A percentile compares a stretch with the other conserved stretches of the same genome.
Conservation (phyloP, 306 rosid species). For the Mimosa bimucronata region DNA sequence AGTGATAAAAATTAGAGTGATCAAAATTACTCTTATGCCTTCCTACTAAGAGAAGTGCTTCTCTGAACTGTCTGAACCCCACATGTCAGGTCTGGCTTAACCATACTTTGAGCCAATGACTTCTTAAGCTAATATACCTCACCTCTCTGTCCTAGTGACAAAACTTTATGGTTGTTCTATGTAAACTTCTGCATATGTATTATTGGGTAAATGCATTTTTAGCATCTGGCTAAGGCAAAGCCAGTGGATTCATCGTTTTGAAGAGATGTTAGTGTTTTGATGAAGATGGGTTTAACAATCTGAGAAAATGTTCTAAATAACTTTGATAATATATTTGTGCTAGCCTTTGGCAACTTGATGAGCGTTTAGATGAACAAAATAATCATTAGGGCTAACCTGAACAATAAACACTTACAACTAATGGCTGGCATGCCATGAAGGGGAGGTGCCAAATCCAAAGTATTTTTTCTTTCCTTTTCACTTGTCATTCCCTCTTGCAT, state of each 20-base stretch:
- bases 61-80: background rate
- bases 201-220: background rate
- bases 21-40: background rate
- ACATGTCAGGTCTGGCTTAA: background rate
- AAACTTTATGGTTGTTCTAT: background rate
- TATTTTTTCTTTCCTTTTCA: background rate
- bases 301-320: background rate
- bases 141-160: background rate
- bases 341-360: background rate
- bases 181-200: background rate
- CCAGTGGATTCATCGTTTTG: background rate
- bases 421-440: background rate
- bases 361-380: background rate
- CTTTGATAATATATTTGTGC: background rate
- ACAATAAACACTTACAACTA: background rate
- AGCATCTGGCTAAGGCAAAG: background rate
- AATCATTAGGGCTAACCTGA: background rate
- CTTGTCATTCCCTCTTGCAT: background rate
- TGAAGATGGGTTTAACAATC: background rate
- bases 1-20: background rate
- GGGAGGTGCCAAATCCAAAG: background rate
- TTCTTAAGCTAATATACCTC: background rate
- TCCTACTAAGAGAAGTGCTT: background rate
- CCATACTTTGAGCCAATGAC: background rate
- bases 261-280: background rate